Conservation (phyloP, 768 basidiomycete genomes). For the Nevesoporus exiguus region DNA sequence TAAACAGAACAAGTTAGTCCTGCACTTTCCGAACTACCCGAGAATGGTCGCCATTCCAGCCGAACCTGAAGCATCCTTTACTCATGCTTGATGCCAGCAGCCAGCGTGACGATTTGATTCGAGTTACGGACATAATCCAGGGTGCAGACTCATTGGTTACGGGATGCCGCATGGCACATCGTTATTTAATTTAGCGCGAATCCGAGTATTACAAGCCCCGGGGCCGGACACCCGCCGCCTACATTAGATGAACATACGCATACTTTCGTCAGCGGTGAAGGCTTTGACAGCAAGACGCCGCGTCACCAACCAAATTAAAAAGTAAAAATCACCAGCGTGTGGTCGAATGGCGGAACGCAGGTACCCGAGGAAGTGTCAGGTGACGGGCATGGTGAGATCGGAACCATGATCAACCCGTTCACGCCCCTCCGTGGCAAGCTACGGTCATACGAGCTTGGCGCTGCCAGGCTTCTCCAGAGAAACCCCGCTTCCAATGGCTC, state of each 20-base stretch:
- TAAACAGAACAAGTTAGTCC: no score
- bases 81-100: no score
- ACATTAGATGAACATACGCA: slow-evolving; percentile 4
- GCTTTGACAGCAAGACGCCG: not conserved
- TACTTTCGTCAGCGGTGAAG: not conserved
- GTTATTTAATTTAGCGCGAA: no score
- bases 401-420: not conserved
- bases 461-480: slow-evolving; percentile 3
- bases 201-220: not conserved
- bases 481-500: slow-evolving; percentile 9
- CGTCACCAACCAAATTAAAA: not conserved
- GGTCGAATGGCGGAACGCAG: no score
- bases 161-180: not conserved
- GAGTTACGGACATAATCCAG: no score
- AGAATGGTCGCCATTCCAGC: no score
- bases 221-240: not conserved
- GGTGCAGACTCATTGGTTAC: not conserved
- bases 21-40: no score
- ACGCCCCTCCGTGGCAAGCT: no score
- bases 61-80: no score
- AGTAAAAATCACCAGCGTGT: not conserved
- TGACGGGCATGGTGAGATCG: not conserved
- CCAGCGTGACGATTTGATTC: no score
- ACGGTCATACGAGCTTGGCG: not conserved
- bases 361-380: not conserved